Conservation (phyloP, 1,284 basidiomycete genomes). For the Microbotryum lychnidis-dioicae region DNA sequence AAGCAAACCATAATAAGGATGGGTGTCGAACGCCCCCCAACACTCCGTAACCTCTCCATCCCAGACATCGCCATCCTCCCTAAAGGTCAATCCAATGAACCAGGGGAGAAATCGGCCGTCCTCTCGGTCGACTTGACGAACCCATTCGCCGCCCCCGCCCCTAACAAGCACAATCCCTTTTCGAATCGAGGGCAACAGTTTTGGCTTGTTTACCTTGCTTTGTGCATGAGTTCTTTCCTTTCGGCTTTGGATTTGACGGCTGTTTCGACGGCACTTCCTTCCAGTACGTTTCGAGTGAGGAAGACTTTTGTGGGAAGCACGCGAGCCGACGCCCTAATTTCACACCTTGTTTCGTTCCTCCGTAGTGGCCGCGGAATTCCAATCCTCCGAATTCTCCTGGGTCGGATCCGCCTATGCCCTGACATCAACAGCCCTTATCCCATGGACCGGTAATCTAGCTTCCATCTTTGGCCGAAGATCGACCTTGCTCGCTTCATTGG, state of each 20-base stretch:
- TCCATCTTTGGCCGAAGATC: slow-evolving; percentile 34
- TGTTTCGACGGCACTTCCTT: slow-evolving; percentile 26
- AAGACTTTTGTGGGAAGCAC: too few relatives aligned
- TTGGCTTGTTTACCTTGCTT: slow-evolving; percentile 26
- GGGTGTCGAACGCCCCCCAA: too few relatives aligned
- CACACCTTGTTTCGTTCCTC: neutral
- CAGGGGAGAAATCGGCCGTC: too few relatives aligned
- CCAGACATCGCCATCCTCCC: too few relatives aligned
- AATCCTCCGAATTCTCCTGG: slow-evolving; percentile 30
- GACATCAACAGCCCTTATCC: slow-evolving; percentile 33
- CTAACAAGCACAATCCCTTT: too few relatives aligned
- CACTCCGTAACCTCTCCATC: too few relatives aligned
- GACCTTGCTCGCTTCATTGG: slow-evolving; percentile 36
- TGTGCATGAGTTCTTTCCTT: slow-evolving; percentile 12
- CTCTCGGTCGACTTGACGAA: too few relatives aligned
- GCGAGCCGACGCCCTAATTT: too few relatives aligned
- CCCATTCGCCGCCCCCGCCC: too few relatives aligned
- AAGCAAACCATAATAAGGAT: too few relatives aligned
- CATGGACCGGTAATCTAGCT: slow-evolving; percentile 32
- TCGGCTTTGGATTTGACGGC: slow-evolving; percentile 33
- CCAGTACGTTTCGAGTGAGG: neutral
- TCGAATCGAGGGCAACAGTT: too few relatives aligned
- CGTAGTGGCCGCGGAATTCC: slow-evolving; percentile 27
- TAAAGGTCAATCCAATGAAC: too few relatives aligned
- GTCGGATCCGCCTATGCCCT: slow-evolving; percentile 33